Evolutionary conservation across 2,329 filamentous ascomycete genomes (phyloP).

Genomic region (Scytalidium sp.): DNA sequence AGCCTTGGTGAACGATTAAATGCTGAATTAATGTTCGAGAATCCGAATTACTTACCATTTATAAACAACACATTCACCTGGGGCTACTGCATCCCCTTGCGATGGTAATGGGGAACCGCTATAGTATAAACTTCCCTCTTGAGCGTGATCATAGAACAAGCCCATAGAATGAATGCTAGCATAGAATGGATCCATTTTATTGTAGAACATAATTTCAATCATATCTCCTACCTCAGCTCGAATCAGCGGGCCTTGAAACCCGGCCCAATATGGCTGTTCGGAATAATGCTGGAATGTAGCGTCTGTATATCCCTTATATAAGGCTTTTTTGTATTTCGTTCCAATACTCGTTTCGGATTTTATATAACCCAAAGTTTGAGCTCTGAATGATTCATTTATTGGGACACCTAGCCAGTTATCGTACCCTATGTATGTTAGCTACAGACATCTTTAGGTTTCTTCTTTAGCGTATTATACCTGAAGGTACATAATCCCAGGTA

Average conservation of each 20-base stretch:
- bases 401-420: constrained; percentile 14
- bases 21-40: background rate
- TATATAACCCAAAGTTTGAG: constrained; percentile 5
- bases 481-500: no score
- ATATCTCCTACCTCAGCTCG: constrained; percentile 2
- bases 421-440: no score
- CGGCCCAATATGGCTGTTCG: constrained; percentile 23
- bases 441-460: no score
- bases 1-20: background rate
- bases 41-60: background rate
- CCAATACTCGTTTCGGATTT: constrained; percentile 6
- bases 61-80: no score
- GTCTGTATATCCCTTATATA: constrained; percentile 30
- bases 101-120: no score
- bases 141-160: background rate
- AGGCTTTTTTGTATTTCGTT: constrained; percentile 25
- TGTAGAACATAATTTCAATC: constrained; percentile 3
- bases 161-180: constrained; percentile 2
- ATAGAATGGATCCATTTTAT: constrained; percentile 1
- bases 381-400: constrained; percentile 10
- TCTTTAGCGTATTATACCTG: no score
- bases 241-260: constrained; percentile 3
- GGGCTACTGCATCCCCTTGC: no score
- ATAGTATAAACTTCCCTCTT: no score
- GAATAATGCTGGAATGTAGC: constrained; percentile 16